phyloP scores from a whole-genome alignment of 2,329 filamentous ascomycete genomes.

The Penicillium sp. region DNA sequence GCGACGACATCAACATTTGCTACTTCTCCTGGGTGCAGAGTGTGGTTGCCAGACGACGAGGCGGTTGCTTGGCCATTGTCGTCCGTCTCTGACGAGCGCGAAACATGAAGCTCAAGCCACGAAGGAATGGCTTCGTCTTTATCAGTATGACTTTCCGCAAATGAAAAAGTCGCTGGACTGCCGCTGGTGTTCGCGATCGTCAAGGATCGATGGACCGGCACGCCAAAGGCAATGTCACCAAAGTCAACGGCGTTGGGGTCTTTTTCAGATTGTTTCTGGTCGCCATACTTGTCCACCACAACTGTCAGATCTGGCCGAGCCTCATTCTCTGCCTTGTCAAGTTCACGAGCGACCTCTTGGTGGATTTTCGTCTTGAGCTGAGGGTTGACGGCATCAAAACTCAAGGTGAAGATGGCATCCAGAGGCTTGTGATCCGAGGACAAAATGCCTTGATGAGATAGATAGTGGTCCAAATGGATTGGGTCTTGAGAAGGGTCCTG shows the following conservation, averaged over 20 bases:
- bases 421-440: slow-evolving; percentile 97
- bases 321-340: slow-evolving; percentile 92
- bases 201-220: slow-evolving; percentile 65
- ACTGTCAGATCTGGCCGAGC: slow-evolving; percentile 78
- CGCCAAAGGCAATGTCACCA: slow-evolving; percentile 70
- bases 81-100: slow-evolving; percentile 50
- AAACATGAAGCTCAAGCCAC: slow-evolving; percentile 73
- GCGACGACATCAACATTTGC: slow-evolving; percentile 69
- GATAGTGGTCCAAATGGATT: slow-evolving; percentile 67
- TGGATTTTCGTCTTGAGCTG: slow-evolving; percentile 82
- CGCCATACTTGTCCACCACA: slow-evolving; percentile 65
- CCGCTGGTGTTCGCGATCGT: slow-evolving; percentile 92
- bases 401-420: slow-evolving; percentile 76
- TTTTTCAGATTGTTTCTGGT: slow-evolving; percentile 33
- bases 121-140: slow-evolving; percentile 51
- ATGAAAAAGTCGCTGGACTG: slow-evolving; percentile 75
- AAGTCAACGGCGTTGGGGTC: slow-evolving; percentile 69
- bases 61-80: slow-evolving; percentile 26
- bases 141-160: slow-evolving; percentile 69
- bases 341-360: slow-evolving; percentile 79
- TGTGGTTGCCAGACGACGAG: slow-evolving; percentile 53
- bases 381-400: slow-evolving; percentile 83
- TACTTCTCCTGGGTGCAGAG: slow-evolving; percentile 82
- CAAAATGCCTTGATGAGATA: slow-evolving; percentile 82
- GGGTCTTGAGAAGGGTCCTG: slow-evolving; percentile 47